Evolutionary conservation across 768 basidiomycete species (phyloP).

Genomic region (Kwoniella mangroviensis): DNA sequence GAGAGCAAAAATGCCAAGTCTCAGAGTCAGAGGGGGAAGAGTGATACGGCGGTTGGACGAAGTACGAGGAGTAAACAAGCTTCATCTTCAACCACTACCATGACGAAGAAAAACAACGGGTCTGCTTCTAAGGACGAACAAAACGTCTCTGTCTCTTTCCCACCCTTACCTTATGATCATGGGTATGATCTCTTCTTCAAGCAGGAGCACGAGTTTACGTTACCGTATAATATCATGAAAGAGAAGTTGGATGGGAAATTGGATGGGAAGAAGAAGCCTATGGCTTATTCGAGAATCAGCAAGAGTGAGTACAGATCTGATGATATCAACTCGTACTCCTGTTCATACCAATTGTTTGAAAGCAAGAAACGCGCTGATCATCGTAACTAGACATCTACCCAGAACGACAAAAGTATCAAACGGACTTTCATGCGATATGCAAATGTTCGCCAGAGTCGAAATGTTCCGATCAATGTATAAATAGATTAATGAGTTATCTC

Average conservation of each 20-base stretch:
- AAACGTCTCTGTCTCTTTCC: constrained; percentile 21
- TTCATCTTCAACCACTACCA: background rate
- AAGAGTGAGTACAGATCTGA: constrained; percentile 37
- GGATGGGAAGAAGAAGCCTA: constrained; percentile 46
- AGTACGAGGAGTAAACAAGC: background rate
- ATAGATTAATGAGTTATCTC: constrained; percentile 58
- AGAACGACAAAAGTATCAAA: constrained; percentile 29
- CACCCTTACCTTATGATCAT: constrained; percentile 49
- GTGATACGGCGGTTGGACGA: background rate
- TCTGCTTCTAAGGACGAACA: background rate
- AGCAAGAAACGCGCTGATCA: no score
- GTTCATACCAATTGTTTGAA: no score
- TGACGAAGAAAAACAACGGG: background rate
- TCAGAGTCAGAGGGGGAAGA: background rate
- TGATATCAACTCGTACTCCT: no score
- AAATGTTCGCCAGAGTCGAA: constrained; percentile 48
- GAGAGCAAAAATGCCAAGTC: constrained; percentile 1
- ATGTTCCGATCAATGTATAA: constrained; percentile 57
- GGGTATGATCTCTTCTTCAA: constrained; percentile 44
- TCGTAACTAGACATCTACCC: constrained; percentile 51
- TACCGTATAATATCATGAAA: constrained; percentile 51
- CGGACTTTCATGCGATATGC: constrained; percentile 48
- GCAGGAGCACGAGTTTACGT: constrained; percentile 42
- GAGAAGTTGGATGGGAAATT: constrained; percentile 45
- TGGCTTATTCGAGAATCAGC: constrained; percentile 37